phyloP scores from a whole-genome alignment of 2,329 filamentous ascomycete genomes.

The Calonectria hawksworthii region DNA sequence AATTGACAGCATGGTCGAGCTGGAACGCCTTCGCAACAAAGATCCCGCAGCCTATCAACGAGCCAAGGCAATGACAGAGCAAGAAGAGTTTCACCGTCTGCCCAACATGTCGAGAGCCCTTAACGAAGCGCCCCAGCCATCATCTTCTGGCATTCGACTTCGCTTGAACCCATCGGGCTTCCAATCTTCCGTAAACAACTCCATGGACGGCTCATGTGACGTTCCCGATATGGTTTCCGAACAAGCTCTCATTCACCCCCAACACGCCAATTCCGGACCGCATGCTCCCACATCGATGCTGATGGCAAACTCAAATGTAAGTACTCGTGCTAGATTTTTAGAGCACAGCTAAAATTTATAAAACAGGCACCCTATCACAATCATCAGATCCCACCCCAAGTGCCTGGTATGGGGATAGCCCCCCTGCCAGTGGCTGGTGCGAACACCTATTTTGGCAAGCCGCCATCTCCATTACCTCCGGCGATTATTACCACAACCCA shows the following conservation, averaged over 20 bases:
- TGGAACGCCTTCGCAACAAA: slow-evolving; percentile 50
- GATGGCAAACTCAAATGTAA: slow-evolving; percentile 16
- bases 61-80: slow-evolving; percentile 23
- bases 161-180: background rate
- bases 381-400: slow-evolving; percentile 5
- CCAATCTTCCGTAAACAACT: slow-evolving; percentile 21
- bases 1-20: slow-evolving; percentile 58
- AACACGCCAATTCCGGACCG: background rate
- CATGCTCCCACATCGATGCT: background rate
- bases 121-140: background rate
- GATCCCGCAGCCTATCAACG: slow-evolving; percentile 51
- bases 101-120: background rate
- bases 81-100: slow-evolving; percentile 15
- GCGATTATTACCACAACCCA: background rate
- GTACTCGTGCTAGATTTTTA: background rate
- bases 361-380: slow-evolving; percentile 2
- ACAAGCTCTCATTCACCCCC: background rate
- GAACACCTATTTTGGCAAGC: slow-evolving; percentile 54
- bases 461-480: background rate
- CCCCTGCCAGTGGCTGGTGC: slow-evolving; percentile 53
- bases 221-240: background rate
- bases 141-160: background rate
- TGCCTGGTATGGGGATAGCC: slow-evolving; percentile 22
- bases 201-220: slow-evolving; percentile 34
- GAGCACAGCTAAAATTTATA: slow-evolving; percentile 16